Base-by-base conservation (phyloP, 768 basidiomycete genomes). In the Russula griseocarnosa region DNA sequence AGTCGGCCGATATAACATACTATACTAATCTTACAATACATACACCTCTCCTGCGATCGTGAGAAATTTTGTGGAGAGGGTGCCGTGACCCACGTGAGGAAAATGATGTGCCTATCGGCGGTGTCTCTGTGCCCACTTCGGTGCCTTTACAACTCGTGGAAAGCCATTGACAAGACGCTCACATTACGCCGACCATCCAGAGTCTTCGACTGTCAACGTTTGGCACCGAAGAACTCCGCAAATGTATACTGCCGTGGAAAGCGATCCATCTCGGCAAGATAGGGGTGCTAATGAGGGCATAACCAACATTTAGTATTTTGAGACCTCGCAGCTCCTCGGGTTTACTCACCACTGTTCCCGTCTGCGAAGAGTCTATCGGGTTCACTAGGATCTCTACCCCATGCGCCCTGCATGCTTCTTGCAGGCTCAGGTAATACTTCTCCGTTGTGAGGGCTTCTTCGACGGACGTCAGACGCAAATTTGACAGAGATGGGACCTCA, bases 211-310 rank as follows among this genome's bases (percentile, higher is more conserved):
- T 2, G 20, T 40, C 54, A 36, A 44, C 18, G 38, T 46, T 34
- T 16, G n/a, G 1, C 30, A 30, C 22, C 38, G 49, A 61, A 61
- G 36, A 60, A 65, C 40, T 65, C 55, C 10, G 55, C 34, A 38
- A 65, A 65, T 24, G 54, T 56, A 32, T 24, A 10, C 20, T 46
- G 59, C 51, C 63, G 58, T 51, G 63, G 63, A 36, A 65, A 65
- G 13, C 49, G 59, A 13, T 65, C 63, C 59, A 65, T 60, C 54
- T 65, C 63, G 3, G 32, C 40, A 18, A 60, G 54, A 13, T 61
- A 65, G 5, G 54, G 58, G 8, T 65, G 63, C 55, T 61, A n/a
- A 10, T 46, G 44, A 6, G 13, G 26, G 47, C 38, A 24, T 28
- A 6, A 46, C 54, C 42, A 59, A 32, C 11, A 13, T 40, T 18